Conservation (phyloP, 2,329 filamentous ascomycete species). For the Fusarium sterilihyphosum region DNA sequence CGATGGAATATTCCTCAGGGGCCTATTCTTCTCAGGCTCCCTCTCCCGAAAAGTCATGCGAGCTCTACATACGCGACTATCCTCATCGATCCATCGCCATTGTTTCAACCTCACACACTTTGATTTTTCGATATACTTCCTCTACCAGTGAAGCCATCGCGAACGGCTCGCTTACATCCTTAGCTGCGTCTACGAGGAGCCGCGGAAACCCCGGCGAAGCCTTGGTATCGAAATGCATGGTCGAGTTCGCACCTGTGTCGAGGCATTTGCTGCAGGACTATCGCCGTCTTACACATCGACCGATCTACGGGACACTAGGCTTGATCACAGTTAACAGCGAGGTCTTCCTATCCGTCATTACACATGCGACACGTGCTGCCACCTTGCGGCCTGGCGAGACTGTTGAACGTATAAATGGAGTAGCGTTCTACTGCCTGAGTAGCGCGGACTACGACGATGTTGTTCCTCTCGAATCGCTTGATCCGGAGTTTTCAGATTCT, state of each 20-base stretch:
- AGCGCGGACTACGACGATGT: conserved; percentile 86
- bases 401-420: conserved; percentile 84
- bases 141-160: conserved; percentile 67
- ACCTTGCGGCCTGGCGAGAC: conserved; percentile 88
- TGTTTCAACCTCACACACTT: conserved; percentile 78
- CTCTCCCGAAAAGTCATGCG: conserved; percentile 71
- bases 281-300: conserved; percentile 75
- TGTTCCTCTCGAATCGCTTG: conserved; percentile 63
- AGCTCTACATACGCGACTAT: conserved; percentile 85
- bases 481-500: conserved; percentile 59
- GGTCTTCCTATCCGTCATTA: conserved; percentile 92
- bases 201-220: conserved; percentile 55
- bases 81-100: conserved; percentile 90
- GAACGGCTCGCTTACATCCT: conserved; percentile 68
- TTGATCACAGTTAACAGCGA: conserved; percentile 85
- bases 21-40: conserved; percentile 59
- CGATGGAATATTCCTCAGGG: conserved; percentile 60
- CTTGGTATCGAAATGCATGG: conserved; percentile 76
- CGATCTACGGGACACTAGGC: conserved; percentile 86
- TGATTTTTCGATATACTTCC: conserved; percentile 84
- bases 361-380: conserved; percentile 79
- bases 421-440: conserved; percentile 94
- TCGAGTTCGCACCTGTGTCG: conserved; percentile 79
- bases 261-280: conserved; percentile 78
- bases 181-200: conserved; percentile 57